phyloP scores from a whole-genome alignment of 306 rosid genomes.

The Sindora glabra region DNA sequence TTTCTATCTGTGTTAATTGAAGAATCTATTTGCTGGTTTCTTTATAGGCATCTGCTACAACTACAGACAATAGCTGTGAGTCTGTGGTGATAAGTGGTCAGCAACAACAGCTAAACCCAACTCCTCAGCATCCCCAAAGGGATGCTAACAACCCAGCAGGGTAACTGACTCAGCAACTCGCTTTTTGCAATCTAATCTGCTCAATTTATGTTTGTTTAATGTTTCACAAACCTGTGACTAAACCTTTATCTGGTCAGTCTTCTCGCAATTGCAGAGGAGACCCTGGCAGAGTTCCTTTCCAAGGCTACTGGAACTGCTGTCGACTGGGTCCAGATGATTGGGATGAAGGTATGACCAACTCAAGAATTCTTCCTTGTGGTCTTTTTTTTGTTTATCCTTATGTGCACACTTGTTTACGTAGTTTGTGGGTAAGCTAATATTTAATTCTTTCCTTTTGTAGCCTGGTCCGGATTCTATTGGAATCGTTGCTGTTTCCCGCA shows the following conservation, averaged over 20 bases:
- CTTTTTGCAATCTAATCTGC: not conserved
- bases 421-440: not conserved
- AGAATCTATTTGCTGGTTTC: not conserved
- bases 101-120: conserved; percentile 95
- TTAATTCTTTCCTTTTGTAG: conserved; percentile 14
- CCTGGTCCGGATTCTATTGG: conserved; percentile 99
- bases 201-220: not conserved
- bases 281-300: conserved; percentile 99
- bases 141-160: conserved; percentile 99
- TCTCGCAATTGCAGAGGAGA: conserved; percentile 95
- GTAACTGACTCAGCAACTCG: conserved; percentile 23
- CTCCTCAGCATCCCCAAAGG: conserved; percentile 82
- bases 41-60: conserved; percentile 64
- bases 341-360: conserved; percentile 75
- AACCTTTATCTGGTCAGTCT: conserved; percentile 43
- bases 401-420: not conserved
- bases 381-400: not conserved
- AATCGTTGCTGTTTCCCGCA: conserved; percentile 98
- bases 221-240: not conserved
- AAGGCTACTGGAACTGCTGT: conserved; percentile 99
- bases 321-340: conserved; percentile 99
- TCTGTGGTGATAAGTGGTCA: conserved; percentile 99
- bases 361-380: not conserved
- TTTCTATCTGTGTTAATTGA: not conserved
- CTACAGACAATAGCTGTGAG: conserved; percentile 99